Evolutionary conservation across 768 basidiomycete species (phyloP), one percentile per base, ranked within the genome.

Genomic region (Podaxis mareebaensis): DNA sequence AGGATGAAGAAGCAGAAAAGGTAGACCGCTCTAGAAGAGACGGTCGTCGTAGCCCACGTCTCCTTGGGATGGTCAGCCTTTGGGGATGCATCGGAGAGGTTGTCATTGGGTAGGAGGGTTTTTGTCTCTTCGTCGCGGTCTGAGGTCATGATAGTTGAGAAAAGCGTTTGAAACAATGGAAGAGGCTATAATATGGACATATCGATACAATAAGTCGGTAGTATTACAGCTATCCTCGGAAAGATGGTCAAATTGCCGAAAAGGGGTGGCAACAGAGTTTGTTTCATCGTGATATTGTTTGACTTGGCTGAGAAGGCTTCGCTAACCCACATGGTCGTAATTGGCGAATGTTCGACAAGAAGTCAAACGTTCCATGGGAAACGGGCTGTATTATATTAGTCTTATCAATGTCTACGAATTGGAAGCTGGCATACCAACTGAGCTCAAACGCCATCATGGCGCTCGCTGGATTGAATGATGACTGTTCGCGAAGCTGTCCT

Each of bases 111-210:
- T n/a, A 61, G 28, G 10, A 61, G 52, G 11, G 60, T 53, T 44
- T 53, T 61, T 22, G 60, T 61, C 52, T 61, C 60, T 44, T 61
- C 60, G 26, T 54, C 40, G 39, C 44, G 52, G 20, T 61, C 24
- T 26, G 48, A 30, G 36, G 15, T 53, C 60, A 61, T 61, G 60
- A 30, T 61, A 54, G 60, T n/a, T 8, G 52, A 13, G 20, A 8
- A 52, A n/a, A 49, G 33, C 10, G 24, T 17, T 53, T 24, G 51
- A 48, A 61, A 33, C 26, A 44, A 61, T 26, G 42, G 24, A 20
- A 11, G 59, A 42, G 59, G 40, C 59, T 52, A 38, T 53, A 60
- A 52, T 60, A 56, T 55, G 38, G 13, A 39, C 11, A 55, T 28
- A 55, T 55, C 20, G 54, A 36, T 36, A 39, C 20, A 17, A 38